Percentiles rank a stretch among this genome's conserved stretches.
Evolutionary conservation across 2,329 filamentous ascomycete genomes (phyloP).

Genomic region (Pyricularia sp.): DNA sequence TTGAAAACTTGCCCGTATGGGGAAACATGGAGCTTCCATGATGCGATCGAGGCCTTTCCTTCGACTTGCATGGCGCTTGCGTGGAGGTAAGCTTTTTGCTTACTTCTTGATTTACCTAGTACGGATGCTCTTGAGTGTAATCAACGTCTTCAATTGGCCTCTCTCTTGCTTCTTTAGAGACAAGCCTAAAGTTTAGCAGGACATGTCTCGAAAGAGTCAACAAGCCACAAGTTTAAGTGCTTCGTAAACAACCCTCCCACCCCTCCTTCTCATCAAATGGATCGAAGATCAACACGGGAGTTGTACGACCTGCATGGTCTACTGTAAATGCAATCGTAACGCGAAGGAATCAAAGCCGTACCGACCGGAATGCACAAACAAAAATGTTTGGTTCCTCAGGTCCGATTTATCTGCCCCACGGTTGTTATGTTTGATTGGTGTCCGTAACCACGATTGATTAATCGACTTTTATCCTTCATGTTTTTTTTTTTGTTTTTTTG

Average conservation of each 20-base stretch:
- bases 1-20: background rate
- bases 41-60: background rate
- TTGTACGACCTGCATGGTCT: background rate
- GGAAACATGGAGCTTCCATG: background rate
- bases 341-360: background rate
- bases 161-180: background rate
- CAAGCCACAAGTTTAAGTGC: background rate
- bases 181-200: background rate
- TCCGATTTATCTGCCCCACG: too few species aligned
- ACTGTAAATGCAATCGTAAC: background rate
- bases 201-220: background rate
- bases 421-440: background rate
- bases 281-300: background rate
- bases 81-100: background rate
- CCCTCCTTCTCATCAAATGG: background rate
- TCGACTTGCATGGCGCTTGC: background rate
- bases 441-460: background rate
- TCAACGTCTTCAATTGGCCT: background rate
- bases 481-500: background rate
- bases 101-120: background rate
- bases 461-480: background rate
- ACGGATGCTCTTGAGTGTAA: background rate
- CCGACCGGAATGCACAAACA: background rate
- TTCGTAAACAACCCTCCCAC: background rate
- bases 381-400: background rate